These are phyloP conservation scores for Acanthochlamys bracteata DNA, from an alignment of 106 monocot genomes.

Conservation along the genomic window DNA sequence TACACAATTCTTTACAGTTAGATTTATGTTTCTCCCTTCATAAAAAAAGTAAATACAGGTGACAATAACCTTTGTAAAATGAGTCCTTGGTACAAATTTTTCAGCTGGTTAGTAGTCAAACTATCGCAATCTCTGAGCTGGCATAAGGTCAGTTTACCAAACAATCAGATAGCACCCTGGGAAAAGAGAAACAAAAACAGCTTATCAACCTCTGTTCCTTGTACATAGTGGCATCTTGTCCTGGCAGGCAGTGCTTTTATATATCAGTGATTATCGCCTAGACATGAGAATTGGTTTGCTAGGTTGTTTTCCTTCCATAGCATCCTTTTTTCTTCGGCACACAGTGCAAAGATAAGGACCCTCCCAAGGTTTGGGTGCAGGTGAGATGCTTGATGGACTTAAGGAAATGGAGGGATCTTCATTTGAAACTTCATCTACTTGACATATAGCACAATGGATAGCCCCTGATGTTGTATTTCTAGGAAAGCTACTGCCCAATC, in stretches of 20 bases:
- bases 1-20: neutral
- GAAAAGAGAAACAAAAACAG: conserved; percentile 9
- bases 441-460: conserved; percentile 33
- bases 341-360: conserved; percentile 64
- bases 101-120: conserved; percentile 35
- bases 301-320: conserved; percentile 62
- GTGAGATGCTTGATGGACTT: conserved; percentile 7
- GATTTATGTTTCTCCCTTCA: neutral
- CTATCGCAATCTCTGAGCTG: conserved; percentile 19
- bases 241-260: neutral
- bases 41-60: neutral
- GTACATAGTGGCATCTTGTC: conserved; percentile 1
- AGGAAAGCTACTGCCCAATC: conserved; percentile 13
- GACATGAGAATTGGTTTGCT: neutral
- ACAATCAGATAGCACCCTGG: conserved; percentile 12
- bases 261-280: conserved; percentile 3
- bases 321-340: conserved; percentile 65
- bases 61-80: conserved; percentile 11
- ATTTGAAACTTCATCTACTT: conserved; percentile 17
- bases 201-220: conserved; percentile 23
- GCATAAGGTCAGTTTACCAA: conserved; percentile 26
- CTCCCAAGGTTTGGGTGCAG: conserved; percentile 26
- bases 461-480: conserved; percentile 6
- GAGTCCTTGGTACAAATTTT: conserved; percentile 25
- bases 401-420: conserved; percentile 7